A percentile compares a stretch with the other conserved stretches of the same genome.
These are phyloP conservation scores for Dendrobium huoshanense DNA, from an alignment of 106 monocot genomes.

Conservation along the genomic window DNA sequence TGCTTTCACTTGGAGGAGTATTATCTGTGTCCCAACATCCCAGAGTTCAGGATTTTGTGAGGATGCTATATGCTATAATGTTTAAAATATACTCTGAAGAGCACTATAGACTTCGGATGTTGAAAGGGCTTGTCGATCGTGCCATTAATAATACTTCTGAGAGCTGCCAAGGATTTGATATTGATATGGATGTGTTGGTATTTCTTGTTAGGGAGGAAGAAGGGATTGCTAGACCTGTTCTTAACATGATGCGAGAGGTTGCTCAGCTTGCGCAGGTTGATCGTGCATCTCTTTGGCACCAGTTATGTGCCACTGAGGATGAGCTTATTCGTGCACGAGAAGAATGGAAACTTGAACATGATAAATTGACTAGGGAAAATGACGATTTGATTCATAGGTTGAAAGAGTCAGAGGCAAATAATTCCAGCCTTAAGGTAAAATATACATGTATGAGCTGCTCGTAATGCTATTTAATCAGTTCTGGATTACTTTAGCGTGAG, in stretches of 20 bases:
- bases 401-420: conserved; percentile 66
- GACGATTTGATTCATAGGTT: conserved; percentile 38
- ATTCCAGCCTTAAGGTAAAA: conserved; percentile 63
- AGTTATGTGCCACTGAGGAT: conserved; percentile 69
- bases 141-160: conserved; percentile 70
- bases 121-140: conserved; percentile 82
- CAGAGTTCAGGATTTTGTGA: conserved; percentile 75
- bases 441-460: conserved; percentile 6
- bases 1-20: conserved; percentile 76
- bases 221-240: conserved; percentile 60
- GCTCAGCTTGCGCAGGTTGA: conserved; percentile 71
- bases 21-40: conserved; percentile 63
- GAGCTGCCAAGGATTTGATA: conserved; percentile 51
- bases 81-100: conserved; percentile 82
- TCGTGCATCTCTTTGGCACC: conserved; percentile 81
- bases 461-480: conserved; percentile 3
- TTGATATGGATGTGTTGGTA: conserved; percentile 87
- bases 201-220: conserved; percentile 84
- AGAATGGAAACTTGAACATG: conserved; percentile 47
- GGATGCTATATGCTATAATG: conserved; percentile 84
- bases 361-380: conserved; percentile 65
- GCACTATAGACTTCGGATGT: conserved; percentile 56
- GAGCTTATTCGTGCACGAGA: conserved; percentile 64
- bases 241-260: conserved; percentile 78
- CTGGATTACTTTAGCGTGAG: not conserved